Percentiles rank a stretch among this genome's conserved stretches.
phyloP scores from a whole-genome alignment of 2,329 filamentous ascomycete genomes.

The Stagonosporopsis chrysanthemi region DNA sequence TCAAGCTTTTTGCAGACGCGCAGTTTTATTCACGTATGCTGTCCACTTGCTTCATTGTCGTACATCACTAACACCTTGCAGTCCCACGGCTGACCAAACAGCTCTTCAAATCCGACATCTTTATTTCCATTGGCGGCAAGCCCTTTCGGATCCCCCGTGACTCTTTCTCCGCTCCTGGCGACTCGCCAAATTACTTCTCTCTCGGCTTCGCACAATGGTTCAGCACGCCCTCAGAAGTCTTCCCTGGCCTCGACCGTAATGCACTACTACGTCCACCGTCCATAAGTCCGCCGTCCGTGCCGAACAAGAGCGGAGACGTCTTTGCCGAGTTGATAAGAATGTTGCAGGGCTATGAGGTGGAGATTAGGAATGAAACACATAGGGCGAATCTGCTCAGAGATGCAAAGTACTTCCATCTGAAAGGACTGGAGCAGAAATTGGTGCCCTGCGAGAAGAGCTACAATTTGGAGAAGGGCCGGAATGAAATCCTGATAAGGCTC shows the following conservation, averaged over 20 bases:
- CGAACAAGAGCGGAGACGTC: slow-evolving; percentile 80
- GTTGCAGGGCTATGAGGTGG: slow-evolving; percentile 81
- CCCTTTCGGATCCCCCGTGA: slow-evolving; percentile 92
- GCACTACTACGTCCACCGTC: slow-evolving; percentile 85
- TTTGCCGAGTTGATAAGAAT: slow-evolving; percentile 85
- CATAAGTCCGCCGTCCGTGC: slow-evolving; percentile 82
- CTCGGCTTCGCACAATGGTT: slow-evolving; percentile 91
- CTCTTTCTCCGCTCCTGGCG: slow-evolving; percentile 82
- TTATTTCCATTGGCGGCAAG: slow-evolving; percentile 85
- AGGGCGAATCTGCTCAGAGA: slow-evolving; percentile 80
- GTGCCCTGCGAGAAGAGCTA: slow-evolving; percentile 78
- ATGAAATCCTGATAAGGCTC: slow-evolving; percentile 80
- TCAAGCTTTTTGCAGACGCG: slow-evolving; percentile 90
- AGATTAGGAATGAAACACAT: slow-evolving; percentile 78
- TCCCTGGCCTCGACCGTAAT: slow-evolving; percentile 82
- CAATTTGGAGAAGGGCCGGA: slow-evolving; percentile 71
- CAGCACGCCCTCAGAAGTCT: slow-evolving; percentile 77
- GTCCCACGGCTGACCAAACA: slow-evolving; percentile 90
- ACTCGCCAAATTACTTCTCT: slow-evolving; percentile 95
- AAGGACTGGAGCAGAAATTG: slow-evolving; percentile 86
- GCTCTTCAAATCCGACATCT: slow-evolving; percentile 89
- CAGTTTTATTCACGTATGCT: slow-evolving; percentile 86
- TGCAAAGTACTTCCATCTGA: slow-evolving; percentile 91
- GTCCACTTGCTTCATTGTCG: neutral
- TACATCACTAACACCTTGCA: slow-evolving; percentile 48